phyloP scores from a whole-genome alignment of 2,329 filamentous ascomycete species.

The Colletotrichum falcatum region DNA sequence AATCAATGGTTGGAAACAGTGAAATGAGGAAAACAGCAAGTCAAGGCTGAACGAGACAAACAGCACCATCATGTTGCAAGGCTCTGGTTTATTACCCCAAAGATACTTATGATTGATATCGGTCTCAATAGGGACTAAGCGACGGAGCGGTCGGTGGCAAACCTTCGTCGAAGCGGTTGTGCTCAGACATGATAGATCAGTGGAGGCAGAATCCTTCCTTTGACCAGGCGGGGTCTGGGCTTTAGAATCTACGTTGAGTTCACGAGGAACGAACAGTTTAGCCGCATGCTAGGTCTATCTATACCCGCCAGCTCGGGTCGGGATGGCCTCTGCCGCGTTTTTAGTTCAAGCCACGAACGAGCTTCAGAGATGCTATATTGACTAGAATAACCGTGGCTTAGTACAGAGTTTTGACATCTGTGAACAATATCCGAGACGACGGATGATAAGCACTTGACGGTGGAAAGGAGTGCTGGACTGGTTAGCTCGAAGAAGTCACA shows the following conservation, averaged over 20 bases:
- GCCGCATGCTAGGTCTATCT: background rate
- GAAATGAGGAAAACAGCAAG: background rate
- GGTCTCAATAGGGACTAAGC: background rate
- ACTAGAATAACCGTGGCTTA: background rate
- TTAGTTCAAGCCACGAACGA: background rate
- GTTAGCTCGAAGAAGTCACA: background rate
- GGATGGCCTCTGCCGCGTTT: background rate
- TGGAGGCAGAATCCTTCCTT: background rate
- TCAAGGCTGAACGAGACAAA: background rate
- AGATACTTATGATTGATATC: background rate
- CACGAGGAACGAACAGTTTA: background rate
- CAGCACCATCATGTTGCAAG: background rate
- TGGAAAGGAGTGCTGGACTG: background rate
- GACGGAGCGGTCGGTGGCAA: background rate
- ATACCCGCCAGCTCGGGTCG: background rate
- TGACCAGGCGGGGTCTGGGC: background rate
- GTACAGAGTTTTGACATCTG: background rate
- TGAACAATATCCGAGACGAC: background rate
- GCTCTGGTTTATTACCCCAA: background rate
- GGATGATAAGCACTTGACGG: background rate
- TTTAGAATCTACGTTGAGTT: background rate
- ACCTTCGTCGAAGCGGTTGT: background rate
- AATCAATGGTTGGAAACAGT: background rate
- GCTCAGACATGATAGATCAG: background rate
- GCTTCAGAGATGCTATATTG: background rate